Evolutionary conservation across 2,329 filamentous ascomycete genomes (phyloP).

Genomic region (Sporothrix euskadiensis): DNA sequence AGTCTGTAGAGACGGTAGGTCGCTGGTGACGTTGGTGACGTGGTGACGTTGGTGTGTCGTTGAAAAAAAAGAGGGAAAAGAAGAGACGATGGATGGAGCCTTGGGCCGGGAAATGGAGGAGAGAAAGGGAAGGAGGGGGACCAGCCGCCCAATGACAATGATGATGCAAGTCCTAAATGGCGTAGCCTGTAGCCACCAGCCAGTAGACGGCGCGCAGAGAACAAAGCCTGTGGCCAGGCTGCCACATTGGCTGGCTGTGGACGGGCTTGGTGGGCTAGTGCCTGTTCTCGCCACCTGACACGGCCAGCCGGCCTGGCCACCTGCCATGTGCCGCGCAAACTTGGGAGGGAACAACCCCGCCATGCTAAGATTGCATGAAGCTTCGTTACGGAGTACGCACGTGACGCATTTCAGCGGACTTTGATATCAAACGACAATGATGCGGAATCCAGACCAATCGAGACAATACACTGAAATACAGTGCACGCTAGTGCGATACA

Average conservation of each 20-base stretch:
- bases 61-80: not conserved
- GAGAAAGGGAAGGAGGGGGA: not conserved
- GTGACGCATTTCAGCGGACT: not conserved
- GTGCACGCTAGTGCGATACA: not conserved
- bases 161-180: constrained; percentile 20
- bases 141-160: constrained; percentile 6
- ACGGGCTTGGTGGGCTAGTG: not conserved
- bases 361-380: not conserved
- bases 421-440: not conserved
- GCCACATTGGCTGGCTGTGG: not conserved
- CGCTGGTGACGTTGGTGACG: not conserved
- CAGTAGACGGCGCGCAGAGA: not conserved
- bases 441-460: not conserved
- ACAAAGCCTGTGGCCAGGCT: constrained; percentile 19
- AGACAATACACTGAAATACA: not conserved
- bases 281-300: constrained; percentile 15
- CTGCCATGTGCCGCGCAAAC: constrained; percentile 17
- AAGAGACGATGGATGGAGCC: not conserved
- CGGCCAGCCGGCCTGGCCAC: not conserved
- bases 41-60: not conserved
- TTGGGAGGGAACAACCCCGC: constrained; percentile 1
- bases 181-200: not conserved
- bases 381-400: not conserved
- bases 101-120: constrained; percentile 21
- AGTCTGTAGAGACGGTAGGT: too few species aligned